Conservation (phyloP, 2,329 filamentous ascomycete species). For the Fusarium avenaceum region DNA sequence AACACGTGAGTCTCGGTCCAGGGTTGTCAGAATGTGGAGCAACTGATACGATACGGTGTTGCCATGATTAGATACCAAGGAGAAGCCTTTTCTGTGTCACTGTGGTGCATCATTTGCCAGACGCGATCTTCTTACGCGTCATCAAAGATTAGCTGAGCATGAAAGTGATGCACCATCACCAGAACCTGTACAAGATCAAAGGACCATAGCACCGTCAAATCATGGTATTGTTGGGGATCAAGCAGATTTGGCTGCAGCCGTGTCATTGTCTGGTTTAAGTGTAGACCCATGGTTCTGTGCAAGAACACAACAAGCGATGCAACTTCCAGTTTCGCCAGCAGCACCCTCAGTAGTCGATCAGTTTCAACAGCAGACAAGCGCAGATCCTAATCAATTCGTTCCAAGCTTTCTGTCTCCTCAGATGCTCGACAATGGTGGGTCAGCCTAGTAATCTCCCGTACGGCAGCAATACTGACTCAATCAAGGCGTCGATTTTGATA, state of each 20-base stretch:
- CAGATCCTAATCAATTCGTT: conserved; percentile 4
- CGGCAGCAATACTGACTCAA: not conserved
- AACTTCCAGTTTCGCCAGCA: conserved; percentile 1
- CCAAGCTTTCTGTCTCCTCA: conserved; percentile 15
- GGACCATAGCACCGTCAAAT: not conserved
- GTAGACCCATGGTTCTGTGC: conserved; percentile 21
- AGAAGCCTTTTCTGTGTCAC: conserved; percentile 61
- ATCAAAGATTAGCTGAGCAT: conserved; percentile 48
- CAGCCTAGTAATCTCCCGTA: fast-evolving
- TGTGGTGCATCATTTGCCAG: conserved; percentile 61
- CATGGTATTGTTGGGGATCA: not conserved
- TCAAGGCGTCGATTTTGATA: conserved; percentile 42
- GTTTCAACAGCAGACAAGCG: not conserved
- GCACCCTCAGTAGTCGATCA: not conserved
- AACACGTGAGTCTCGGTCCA: conserved; percentile 55
- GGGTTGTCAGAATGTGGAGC: not conserved
- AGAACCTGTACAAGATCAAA: not conserved
- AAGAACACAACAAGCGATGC: conserved; percentile 13
- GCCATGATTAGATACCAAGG: conserved; percentile 58
- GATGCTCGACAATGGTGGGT: conserved; percentile 20
- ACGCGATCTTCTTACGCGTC: conserved; percentile 60
- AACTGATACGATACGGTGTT: conserved; percentile 1
- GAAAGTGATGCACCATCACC: conserved; percentile 1
- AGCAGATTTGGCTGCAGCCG: conserved; percentile 12
- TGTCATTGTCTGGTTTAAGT: not conserved